Base-by-base conservation (phyloP, 345 rosid genomes). In the Pistacia integerrima region DNA sequence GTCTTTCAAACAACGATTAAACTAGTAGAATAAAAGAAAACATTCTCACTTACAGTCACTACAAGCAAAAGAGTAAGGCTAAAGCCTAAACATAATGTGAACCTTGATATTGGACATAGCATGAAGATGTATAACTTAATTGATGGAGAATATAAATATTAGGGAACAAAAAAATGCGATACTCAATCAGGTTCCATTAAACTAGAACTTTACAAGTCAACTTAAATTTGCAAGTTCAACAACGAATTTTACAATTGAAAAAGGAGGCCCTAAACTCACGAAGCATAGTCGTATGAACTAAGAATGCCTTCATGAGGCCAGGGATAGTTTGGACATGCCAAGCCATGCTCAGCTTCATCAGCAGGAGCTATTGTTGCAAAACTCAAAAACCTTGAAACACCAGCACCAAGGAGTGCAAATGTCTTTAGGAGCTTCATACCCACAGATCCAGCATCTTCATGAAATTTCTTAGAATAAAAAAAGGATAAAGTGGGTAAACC, bases 231-330 rank as follows among this genome's bases (percentile, higher is more conserved):
- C 8, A 46, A 58, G 63, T 25, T 56, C 4, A 51, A 72, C 28
- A 62, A 74, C 55, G n/a, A 36, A 9, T 22, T 17, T 46, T 33
- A 76, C 51, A 69, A 80, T n/a, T 56, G 8, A 57, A 58, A 68
- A 79, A 67, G 10, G 76, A 63, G 38, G 49, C 9, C 46, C 4
- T 48, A 59, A 33, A 90, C 99, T 92, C 81, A 97, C 99, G 99
- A 97, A 56, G 98, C 93, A 86, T 97, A 98, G 82, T 97, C 98
- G 72, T 97, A 97, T 61, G 99, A 97, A 81, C 98, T 92, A 33
- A 97, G 94, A 78, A 97, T 97, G 82, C 99, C 99, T 68, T 84
- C 52, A 77, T 97, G 99, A 84, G 99, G 99, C 99, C 99, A 97
- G 70, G 99, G 99, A 87, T 97, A 94, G 79, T 64, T 87, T 54